Evolutionary conservation across 176 grass and related monocot genomes (phyloP).

Genomic region (Ampelocalamus luodianensis): DNA sequence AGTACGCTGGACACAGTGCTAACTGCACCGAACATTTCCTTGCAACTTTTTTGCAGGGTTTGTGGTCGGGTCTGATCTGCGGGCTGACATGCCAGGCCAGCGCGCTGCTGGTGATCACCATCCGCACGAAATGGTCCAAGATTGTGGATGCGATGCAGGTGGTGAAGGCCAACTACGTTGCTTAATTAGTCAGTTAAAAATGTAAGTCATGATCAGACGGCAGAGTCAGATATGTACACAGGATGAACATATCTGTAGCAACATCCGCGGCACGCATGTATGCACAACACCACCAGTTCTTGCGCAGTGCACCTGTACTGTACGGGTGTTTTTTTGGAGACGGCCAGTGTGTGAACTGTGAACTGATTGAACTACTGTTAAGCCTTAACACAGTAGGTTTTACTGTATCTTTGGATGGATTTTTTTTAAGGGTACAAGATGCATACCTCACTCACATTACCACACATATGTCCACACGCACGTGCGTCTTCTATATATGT

Average conservation of each 20-base stretch:
- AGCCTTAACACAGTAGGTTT: neutral
- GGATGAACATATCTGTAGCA: neutral
- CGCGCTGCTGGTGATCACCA: conserved; percentile 69
- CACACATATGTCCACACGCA: too few species aligned
- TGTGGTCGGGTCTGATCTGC: conserved; percentile 78
- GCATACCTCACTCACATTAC: too few species aligned
- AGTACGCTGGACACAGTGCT: neutral
- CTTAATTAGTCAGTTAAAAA: neutral
- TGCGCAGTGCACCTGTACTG: too few species aligned
- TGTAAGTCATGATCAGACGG: neutral
- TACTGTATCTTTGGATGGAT: neutral
- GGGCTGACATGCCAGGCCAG: conserved; percentile 62
- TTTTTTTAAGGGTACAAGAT: too few species aligned
- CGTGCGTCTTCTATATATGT: too few species aligned
- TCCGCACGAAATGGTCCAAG: conserved; percentile 63
- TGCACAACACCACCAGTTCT: too few species aligned
- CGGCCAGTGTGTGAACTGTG: neutral
- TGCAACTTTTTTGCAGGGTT: conserved; percentile 45
- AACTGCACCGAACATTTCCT: neutral
- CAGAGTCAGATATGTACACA: neutral
- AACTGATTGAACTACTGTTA: neutral
- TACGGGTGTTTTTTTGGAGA: neutral
- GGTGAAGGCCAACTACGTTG: conserved; percentile 45
- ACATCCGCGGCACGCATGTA: neutral
- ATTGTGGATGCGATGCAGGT: conserved; percentile 43